Evolutionary conservation across 345 rosid species (phyloP), one percentile per base, ranked within the genome.

Genomic region (Atalantia buxifolia): DNA sequence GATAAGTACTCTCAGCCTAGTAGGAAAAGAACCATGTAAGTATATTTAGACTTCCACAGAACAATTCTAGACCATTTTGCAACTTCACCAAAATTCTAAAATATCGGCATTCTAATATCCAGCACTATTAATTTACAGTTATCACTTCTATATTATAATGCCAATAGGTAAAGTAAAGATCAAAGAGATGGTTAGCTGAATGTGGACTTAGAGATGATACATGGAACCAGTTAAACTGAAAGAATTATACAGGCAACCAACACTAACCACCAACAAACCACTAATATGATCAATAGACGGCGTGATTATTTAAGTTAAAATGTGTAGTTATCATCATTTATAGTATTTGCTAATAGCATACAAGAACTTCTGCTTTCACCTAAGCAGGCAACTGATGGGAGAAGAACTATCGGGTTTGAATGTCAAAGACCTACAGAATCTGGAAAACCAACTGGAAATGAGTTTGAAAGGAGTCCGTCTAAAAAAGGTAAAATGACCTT

Each of bases 351-450:
- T 66, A 33, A 78, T 56, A 5, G 67, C 80, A 63, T 56, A 76
- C 40, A 16, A 21, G 30, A 60, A 22, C 30, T 61, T 45, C 28
- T 57, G 1, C 45, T 42, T 30, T 55, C 55, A 66, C 28, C 18
- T 59, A 8, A 53, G 77, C 84, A 94, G 98, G 84, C 83, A 92
- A 78, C 64, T 94, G 81, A 90, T 90, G 98, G 98, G 98, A 76
- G 93, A 94, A 82, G 91, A 88, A 75, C 88, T 94, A 69, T 86
- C 94, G 50, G 94, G 98, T 77, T 80, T 94, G 75, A 80, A 81
- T 56, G 73, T 83, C 72, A 88, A 82, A 64, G 93, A 89, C 73
- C 84, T 94, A 45, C 89, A 91, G 79, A 89, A 88, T 74, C 80
- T 92, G 80, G 97, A 92, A 83, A 89, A 82, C 81, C 89, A 91